phyloP scores from a whole-genome alignment of 2,329 filamentous ascomycete species.

The Ascochyta clinopodiicola region DNA sequence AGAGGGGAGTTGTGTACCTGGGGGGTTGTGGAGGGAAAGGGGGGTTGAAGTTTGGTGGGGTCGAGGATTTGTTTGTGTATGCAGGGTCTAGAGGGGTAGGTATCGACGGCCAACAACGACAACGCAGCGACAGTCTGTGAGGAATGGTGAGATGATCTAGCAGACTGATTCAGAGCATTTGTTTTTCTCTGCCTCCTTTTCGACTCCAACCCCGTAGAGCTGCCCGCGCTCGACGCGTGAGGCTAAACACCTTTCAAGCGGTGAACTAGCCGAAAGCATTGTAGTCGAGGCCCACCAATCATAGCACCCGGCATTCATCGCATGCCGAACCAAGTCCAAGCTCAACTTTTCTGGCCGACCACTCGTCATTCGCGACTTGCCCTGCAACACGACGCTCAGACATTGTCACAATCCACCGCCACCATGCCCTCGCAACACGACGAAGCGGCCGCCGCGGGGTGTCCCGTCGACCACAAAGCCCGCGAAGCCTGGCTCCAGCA shows the following conservation, averaged over 20 bases:
- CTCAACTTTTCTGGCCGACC: constrained; percentile 31
- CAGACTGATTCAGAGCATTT: background rate
- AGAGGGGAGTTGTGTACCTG: background rate
- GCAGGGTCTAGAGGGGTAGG: constrained; percentile 28
- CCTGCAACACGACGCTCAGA: constrained; percentile 10
- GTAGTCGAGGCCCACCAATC: constrained; percentile 26
- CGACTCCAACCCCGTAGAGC: background rate
- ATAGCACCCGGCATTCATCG: constrained; percentile 14
- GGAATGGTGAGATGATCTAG: background rate
- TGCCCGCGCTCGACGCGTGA: constrained; percentile 9
- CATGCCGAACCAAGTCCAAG: constrained; percentile 28
- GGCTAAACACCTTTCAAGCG: constrained; percentile 17
- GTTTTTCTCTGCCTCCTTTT: background rate
- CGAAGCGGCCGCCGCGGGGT: constrained; percentile 55
- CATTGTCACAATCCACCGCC: background rate
- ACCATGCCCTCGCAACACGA: constrained; percentile 34
- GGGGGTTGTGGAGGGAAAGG: constrained; percentile 14
- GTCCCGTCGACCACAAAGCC: constrained; percentile 89
- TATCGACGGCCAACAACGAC: background rate
- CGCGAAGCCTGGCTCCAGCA: constrained; percentile 85
- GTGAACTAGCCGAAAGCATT: constrained; percentile 17
- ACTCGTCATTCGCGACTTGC: constrained; percentile 26
- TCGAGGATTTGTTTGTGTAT: constrained; percentile 31
- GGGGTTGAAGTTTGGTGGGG: constrained; percentile 24
- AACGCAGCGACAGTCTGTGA: no score